A percentile compares a stretch with the other conserved stretches of the same genome.
Conservation (phyloP, 148 eudicot genomes). For the Vaccinium myrtillus region DNA sequence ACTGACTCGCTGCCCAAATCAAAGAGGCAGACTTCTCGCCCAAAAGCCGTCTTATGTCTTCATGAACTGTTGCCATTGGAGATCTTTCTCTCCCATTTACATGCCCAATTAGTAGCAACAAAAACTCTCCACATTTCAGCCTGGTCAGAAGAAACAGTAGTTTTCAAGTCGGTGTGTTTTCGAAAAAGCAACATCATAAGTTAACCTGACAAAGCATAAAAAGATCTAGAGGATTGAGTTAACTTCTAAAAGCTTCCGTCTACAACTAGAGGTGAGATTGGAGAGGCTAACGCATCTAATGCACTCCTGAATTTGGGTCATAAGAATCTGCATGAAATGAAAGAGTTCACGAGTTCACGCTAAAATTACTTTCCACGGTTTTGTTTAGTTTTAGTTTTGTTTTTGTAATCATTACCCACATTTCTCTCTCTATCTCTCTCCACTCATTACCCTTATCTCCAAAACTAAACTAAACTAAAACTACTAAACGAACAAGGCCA, state of each 20-base stretch:
- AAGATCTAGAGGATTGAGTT: neutral
- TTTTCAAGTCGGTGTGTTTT: neutral
- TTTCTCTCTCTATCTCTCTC: too few relatives aligned
- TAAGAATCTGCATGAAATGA: neutral
- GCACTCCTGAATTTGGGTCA: neutral
- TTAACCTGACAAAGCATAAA: neutral
- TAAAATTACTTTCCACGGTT: neutral
- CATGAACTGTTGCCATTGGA: conserved; percentile 73
- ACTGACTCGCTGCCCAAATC: conserved; percentile 97
- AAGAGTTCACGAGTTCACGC: neutral
- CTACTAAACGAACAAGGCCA: too few relatives aligned
- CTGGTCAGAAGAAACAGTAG: conserved; percentile 31
- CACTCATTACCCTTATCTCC: too few relatives aligned
- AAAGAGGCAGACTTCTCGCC: conserved; percentile 95
- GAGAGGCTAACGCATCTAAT: neutral
- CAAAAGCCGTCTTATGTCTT: conserved; percentile 67
- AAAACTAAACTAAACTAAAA: too few relatives aligned
- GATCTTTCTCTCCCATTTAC: conserved; percentile 74
- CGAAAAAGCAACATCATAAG: neutral
- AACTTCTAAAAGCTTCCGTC: neutral
- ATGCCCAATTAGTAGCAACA: conserved; percentile 87
- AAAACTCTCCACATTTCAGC: conserved; percentile 90
- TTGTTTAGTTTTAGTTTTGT: too few relatives aligned
- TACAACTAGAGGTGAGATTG: too few relatives aligned
- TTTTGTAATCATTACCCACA: too few relatives aligned